Conservation (phyloP, 129 eudicot species). For the Dittrichia graveolens region DNA sequence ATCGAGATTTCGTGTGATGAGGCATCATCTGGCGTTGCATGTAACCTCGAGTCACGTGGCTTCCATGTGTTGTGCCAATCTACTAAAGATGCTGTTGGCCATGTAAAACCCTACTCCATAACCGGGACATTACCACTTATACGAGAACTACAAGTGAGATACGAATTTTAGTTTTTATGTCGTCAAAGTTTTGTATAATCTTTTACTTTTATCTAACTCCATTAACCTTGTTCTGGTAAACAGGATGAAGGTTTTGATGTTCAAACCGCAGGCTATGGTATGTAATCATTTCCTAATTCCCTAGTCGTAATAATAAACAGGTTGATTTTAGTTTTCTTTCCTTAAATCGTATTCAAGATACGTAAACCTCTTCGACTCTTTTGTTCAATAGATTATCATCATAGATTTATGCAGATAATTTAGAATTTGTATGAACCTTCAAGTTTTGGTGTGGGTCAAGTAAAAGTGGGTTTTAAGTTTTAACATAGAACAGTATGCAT, state of each 20-base stretch:
- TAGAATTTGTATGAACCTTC: too few relatives aligned
- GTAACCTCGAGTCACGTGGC: slow-evolving; percentile 83
- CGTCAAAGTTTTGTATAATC: neutral
- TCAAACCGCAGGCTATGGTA: slow-evolving; percentile 95
- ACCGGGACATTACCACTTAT: slow-evolving; percentile 92
- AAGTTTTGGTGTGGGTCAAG: too few relatives aligned
- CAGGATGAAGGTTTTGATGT: slow-evolving; percentile 98
- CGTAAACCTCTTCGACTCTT: too few relatives aligned
- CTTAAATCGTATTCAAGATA: too few relatives aligned
- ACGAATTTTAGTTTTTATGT: neutral
- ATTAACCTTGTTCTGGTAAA: slow-evolving; percentile 5
- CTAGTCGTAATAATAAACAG: too few relatives aligned
- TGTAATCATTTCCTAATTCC: slow-evolving; percentile 17
- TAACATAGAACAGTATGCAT: too few relatives aligned
- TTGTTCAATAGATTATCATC: too few relatives aligned
- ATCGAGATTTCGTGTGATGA: slow-evolving; percentile 65
- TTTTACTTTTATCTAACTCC: slow-evolving; percentile 8
- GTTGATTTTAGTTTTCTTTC: too few relatives aligned
- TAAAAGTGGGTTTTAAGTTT: too few relatives aligned
- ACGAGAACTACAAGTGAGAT: slow-evolving; percentile 73
- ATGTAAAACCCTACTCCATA: slow-evolving; percentile 89
- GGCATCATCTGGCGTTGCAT: slow-evolving; percentile 78
- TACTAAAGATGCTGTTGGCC: slow-evolving; percentile 86
- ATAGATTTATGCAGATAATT: too few relatives aligned
- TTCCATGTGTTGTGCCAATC: slow-evolving; percentile 83